Evolutionary conservation across 2,329 filamentous ascomycete genomes (phyloP).

Genomic region (Fusarium tupiense): DNA sequence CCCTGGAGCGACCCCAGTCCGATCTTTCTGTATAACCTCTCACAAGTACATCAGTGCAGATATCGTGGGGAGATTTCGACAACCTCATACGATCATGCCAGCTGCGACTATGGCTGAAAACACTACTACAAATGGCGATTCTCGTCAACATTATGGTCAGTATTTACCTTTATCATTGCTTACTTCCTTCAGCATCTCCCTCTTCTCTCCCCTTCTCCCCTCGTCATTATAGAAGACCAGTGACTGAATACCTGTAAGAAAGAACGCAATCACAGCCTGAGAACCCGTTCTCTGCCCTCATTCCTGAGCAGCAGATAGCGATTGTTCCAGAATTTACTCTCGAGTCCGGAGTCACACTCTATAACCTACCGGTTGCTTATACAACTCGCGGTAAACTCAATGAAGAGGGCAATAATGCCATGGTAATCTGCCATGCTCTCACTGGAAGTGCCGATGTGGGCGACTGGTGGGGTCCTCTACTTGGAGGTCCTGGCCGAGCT

Average conservation of each 20-base stretch:
- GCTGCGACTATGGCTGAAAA: conserved; percentile 40
- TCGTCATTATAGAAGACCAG: conserved; percentile 48
- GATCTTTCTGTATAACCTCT: conserved; percentile 20
- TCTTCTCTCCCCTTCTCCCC: background rate
- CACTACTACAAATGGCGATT: conserved; percentile 24
- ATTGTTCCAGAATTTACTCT: conserved; percentile 90
- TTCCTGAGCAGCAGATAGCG: conserved; percentile 87
- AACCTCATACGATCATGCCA: conserved; percentile 20
- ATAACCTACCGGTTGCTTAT: conserved; percentile 78
- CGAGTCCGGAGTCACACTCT: conserved; percentile 86
- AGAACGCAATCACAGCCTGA: conserved; percentile 78
- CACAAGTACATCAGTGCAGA: background rate
- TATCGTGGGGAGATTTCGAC: conserved; percentile 1
- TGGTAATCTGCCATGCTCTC: conserved; percentile 84
- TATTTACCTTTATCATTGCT: conserved; percentile 17
- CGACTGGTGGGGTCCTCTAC: conserved; percentile 88
- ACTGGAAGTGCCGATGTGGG: conserved; percentile 86
- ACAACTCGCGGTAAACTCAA: conserved; percentile 72
- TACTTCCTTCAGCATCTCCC: background rate
- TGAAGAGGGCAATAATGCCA: conserved; percentile 69
- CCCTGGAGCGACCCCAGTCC: conserved; percentile 20
- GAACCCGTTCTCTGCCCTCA: conserved; percentile 88
- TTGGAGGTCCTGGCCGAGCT: conserved; percentile 79
- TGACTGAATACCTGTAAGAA: conserved; percentile 74
- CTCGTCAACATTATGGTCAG: conserved; percentile 46